Conservation (phyloP, 805 yeast species). For the Wickerhamomyces rabaulensis region DNA sequence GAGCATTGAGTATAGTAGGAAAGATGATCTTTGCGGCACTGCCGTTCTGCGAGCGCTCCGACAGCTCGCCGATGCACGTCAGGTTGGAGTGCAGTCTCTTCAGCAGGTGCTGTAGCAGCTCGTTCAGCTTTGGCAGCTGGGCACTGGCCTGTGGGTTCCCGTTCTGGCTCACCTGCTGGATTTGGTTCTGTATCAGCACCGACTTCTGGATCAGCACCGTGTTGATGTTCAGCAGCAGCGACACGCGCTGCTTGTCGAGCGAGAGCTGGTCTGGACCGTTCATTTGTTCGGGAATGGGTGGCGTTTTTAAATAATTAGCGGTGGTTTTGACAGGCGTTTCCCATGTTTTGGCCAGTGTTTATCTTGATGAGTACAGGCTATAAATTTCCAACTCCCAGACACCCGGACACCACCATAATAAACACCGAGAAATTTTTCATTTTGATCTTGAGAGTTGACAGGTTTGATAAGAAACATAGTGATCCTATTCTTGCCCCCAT, state of each 20-base stretch:
- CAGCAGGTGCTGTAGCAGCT: slow-evolving; percentile 19
- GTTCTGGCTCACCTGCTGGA: slow-evolving; percentile 10
- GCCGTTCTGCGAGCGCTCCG: slow-evolving; percentile 19
- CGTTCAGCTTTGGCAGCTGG: slow-evolving; percentile 12
- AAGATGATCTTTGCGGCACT: slow-evolving; percentile 4
- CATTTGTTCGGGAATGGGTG: slow-evolving; percentile 13
- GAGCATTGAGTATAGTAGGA: slow-evolving; percentile 21
- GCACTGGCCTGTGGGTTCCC: slow-evolving; percentile 5
- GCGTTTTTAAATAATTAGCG: too few relatives aligned
- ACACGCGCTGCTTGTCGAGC: slow-evolving; percentile 21
- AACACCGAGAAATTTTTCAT: neutral
- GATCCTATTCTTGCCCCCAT: neutral
- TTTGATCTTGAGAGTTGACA: too few relatives aligned
- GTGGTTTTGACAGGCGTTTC: too few relatives aligned
- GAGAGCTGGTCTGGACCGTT: slow-evolving; percentile 7
- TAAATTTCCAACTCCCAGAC: too few relatives aligned
- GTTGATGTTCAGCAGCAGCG: slow-evolving; percentile 20
- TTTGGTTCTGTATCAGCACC: slow-evolving; percentile 20
- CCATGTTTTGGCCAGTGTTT: too few relatives aligned
- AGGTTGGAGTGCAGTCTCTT: slow-evolving; percentile 24
- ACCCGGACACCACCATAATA: neutral
- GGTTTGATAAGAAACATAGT: too few relatives aligned
- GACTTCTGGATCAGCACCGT: slow-evolving; percentile 22
- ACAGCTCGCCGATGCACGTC: slow-evolving; percentile 25
- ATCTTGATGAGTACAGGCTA: too few relatives aligned